Percentiles rank a stretch among this genome's conserved stretches.
Evolutionary conservation across 257 asterid species (phyloP).

Genomic region (Fraxinus quadrangulata): DNA sequence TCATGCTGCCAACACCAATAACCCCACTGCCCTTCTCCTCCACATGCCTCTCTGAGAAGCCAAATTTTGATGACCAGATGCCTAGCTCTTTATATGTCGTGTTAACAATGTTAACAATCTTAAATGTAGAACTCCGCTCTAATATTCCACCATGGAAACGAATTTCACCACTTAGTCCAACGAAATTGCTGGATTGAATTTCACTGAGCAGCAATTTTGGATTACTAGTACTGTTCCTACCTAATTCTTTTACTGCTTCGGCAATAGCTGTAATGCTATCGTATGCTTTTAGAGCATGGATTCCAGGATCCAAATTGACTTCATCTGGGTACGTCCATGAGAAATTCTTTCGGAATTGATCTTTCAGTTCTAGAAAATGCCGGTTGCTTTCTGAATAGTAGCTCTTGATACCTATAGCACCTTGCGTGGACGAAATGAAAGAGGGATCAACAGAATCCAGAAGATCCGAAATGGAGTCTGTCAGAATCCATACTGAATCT

Average conservation of each 20-base stretch:
- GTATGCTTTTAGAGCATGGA: constrained; percentile 46
- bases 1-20: neutral
- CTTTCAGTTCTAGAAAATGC: constrained; percentile 29
- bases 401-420: constrained; percentile 45
- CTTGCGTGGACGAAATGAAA: constrained; percentile 32
- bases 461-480: constrained; percentile 36
- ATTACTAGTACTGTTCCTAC: neutral
- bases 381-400: constrained; percentile 20
- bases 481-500: constrained; percentile 50
- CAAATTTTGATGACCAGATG: constrained; percentile 35
- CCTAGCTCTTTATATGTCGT: constrained; percentile 38
- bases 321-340: constrained; percentile 35
- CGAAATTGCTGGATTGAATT: constrained; percentile 33
- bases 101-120: constrained; percentile 39
- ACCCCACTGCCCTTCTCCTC: constrained; percentile 7
- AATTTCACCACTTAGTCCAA: constrained; percentile 45
- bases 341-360: constrained; percentile 26
- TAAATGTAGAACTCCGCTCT: constrained; percentile 22
- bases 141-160: constrained; percentile 24
- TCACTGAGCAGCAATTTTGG: constrained; percentile 20
- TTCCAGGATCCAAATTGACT: constrained; percentile 33
- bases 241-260: constrained; percentile 18
- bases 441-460: constrained; percentile 39
- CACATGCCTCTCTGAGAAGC: constrained; percentile 23
- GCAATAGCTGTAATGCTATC: constrained; percentile 39